Base-by-base conservation (phyloP, 106 monocot species). In the Platanthera zijinensis region DNA sequence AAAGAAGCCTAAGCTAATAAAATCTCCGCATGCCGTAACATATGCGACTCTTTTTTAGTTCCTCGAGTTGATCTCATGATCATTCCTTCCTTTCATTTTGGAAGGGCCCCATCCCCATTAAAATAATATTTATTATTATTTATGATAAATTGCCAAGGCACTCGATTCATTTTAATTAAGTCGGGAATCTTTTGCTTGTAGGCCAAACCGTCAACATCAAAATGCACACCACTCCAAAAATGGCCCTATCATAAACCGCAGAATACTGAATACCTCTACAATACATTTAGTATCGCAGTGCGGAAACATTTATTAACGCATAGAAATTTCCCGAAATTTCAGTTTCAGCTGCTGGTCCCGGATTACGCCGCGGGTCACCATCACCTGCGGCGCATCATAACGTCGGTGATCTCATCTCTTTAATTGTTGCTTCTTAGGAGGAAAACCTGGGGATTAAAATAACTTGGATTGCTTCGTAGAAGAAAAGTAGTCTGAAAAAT, bases 161-260 rank as follows among this genome's bases (percentile, higher is more conserved):
- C 59, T 61, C 59, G 18, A 61, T 61, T 61, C 19, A 21, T 61
- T 61, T 39, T 39, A 39, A 39, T 39, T 39, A 39, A 39, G 25
- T 61, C 18, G 66, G 12, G 70, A 70, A 70, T 70, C 70, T 70
- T 70, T 70, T 48, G 70, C 48, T 70, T 70, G 6, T 10, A 48
- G 8, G 17, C 46, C 47, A 47, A 70, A 47, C n/a, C 13, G 7
- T 70, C 70, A 0, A 17, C 47, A 39, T 39, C 3, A 70, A 2
- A 5, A 47, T 46, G 5, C 10, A 25, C 3, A 5, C 22, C 32
- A 39, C 67, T 67, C 67, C 67, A 67, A 67, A 67, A 67, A 67
- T 67, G 67, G 30, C 67, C 5, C 66, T 66, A 11, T 66, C 66
- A 66, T 11, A 12, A 1, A 59, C 59, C 11, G 2, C 18, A 61